These are phyloP conservation scores for Mucor velutinosus DNA, from an alignment of 371 early-diverging fungal genomes.

Conservation along the genomic window DNA sequence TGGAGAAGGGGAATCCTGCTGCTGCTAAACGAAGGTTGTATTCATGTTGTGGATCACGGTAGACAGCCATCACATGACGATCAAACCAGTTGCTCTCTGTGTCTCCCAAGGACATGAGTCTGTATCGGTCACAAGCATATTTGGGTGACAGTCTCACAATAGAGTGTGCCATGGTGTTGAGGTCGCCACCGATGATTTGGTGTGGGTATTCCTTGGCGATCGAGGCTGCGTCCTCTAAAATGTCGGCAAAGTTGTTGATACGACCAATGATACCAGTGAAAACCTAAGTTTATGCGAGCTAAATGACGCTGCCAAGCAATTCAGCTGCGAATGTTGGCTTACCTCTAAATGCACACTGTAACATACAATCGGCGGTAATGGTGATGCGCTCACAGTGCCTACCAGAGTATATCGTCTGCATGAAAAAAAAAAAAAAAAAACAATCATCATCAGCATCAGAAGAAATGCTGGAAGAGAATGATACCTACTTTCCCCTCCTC, in stretches of 20 bases:
- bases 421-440: too few relatives aligned
- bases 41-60: conserved; percentile 23
- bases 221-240: conserved; percentile 60
- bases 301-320: not conserved
- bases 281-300: conserved; percentile 30
- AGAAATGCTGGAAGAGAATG: not conserved
- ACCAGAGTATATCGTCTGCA: conserved; percentile 59
- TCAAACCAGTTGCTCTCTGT: conserved; percentile 80
- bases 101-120: conserved; percentile 64
- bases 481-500: conserved; percentile 54
- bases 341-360: conserved; percentile 83
- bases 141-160: conserved; percentile 72
- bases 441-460: not conserved
- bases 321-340: not conserved
- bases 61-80: conserved; percentile 43
- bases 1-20: conserved; percentile 35
- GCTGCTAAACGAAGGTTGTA: conserved; percentile 39
- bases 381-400: conserved; percentile 49
- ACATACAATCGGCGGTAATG: conserved; percentile 49
- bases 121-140: conserved; percentile 69
- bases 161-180: conserved; percentile 84
- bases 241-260: conserved; percentile 67
- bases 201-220: conserved; percentile 50
- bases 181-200: conserved; percentile 77
- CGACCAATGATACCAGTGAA: conserved; percentile 76